Evolutionary conservation across 78 protist species (phyloP).

Genomic region (Dictyostelium capitatum): DNA sequence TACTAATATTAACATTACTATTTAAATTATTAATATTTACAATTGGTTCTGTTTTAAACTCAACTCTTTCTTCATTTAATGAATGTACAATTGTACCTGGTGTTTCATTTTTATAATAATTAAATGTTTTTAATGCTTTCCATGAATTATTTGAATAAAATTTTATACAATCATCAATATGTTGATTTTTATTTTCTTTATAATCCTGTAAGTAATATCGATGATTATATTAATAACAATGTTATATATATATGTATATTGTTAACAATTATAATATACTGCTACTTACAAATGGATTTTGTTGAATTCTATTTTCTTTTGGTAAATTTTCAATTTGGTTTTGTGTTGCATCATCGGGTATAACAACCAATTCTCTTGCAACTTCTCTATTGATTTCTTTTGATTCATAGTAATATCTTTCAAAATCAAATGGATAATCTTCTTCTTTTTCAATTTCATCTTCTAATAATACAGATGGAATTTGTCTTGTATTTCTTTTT

Average conservation of each 20-base stretch:
- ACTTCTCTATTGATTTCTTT: constrained; percentile 77
- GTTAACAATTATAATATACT: too few species aligned
- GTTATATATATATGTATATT: not conserved
- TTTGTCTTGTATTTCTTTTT: constrained; percentile 73
- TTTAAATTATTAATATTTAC: not conserved
- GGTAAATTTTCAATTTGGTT: constrained; percentile 35
- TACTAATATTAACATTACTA: not conserved
- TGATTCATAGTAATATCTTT: constrained; percentile 71
- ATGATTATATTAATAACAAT: too few species aligned
- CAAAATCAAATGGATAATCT: constrained; percentile 73
- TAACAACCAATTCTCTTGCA: constrained; percentile 52
- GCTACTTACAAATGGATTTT: constrained; percentile 29
- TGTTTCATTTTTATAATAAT: constrained; percentile 15
- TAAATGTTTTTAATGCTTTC: constrained; percentile 47
- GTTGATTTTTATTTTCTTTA: constrained; percentile 31
- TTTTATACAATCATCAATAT: constrained; percentile 68
- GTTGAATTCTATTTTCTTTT: constrained; percentile 56
- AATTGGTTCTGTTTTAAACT: constrained; percentile 42
- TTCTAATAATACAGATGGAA: constrained; percentile 59
- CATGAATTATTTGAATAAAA: constrained; percentile 41
- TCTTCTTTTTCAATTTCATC: constrained; percentile 70
- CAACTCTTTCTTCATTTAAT: constrained; percentile 27
- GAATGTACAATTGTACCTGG: constrained; percentile 34
- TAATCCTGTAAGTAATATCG: constrained; percentile 68
- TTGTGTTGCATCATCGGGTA: constrained; percentile 46